Conservation (phyloP, 1,284 basidiomycete species). For the Sanghuangporus weigelae region DNA sequence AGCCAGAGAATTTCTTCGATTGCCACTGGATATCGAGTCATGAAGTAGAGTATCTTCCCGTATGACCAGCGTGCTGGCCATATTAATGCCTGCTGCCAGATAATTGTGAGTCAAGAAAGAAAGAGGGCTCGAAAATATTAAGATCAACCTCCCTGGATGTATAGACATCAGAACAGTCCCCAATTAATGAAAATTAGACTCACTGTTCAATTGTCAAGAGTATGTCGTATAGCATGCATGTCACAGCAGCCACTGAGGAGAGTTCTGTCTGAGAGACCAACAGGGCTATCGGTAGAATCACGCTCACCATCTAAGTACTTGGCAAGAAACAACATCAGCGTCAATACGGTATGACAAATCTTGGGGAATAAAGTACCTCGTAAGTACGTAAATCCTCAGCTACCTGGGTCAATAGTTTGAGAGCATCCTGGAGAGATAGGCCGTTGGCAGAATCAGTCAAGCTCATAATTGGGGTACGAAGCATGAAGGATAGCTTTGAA, state of each 20-base stretch:
- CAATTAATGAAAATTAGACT: neutral
- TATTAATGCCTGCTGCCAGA: neutral
- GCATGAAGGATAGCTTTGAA: no score
- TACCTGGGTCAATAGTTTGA: neutral
- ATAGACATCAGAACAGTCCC: neutral
- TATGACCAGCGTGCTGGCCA: slow-evolving; percentile 5
- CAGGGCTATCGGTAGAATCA: no score
- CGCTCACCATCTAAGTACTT: neutral
- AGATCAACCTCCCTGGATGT: neutral
- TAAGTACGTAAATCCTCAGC: neutral
- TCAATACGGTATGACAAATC: neutral
- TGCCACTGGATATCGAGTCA: slow-evolving; percentile 5
- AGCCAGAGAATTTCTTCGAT: slow-evolving; percentile 7
- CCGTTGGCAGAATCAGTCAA: neutral
- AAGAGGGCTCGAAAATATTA: no score
- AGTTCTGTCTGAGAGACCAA: neutral
- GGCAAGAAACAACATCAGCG: neutral
- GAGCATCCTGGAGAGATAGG: neutral
- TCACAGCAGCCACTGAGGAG: neutral
- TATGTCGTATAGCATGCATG: slow-evolving; percentile 12
- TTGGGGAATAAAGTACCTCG: neutral
- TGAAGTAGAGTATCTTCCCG: slow-evolving; percentile 7
- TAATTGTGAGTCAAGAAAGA: neutral
- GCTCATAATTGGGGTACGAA: neutral
- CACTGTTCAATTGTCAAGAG: slow-evolving; percentile 5